Evolutionary conservation across 1,284 basidiomycete species (phyloP).

Genomic region (Peniophora sp.): DNA sequence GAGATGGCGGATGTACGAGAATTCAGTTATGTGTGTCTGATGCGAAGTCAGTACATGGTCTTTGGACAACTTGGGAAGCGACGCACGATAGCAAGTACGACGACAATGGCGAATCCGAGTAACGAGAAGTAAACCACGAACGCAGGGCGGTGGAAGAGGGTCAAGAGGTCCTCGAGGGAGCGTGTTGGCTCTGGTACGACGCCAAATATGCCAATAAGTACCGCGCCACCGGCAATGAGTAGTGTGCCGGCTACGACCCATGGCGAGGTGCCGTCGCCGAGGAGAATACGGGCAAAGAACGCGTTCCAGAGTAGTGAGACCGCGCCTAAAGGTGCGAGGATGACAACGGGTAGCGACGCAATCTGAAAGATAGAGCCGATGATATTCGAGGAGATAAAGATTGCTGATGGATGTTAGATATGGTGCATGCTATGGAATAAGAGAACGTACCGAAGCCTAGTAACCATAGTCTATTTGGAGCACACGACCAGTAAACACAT

Average conservation of each 20-base stretch:
- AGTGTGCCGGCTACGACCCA: constrained; percentile 84
- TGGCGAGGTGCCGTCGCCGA: constrained; percentile 82
- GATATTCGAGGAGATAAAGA: constrained; percentile 85
- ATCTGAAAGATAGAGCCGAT: constrained; percentile 94
- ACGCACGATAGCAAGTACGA: constrained; percentile 61
- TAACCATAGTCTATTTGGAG: constrained; percentile 63
- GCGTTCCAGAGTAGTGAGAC: constrained; percentile 94
- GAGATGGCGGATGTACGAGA: constrained; percentile 27
- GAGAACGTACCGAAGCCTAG: constrained; percentile 59
- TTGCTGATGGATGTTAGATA: constrained; percentile 24
- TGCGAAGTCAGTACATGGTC: constrained; percentile 4
- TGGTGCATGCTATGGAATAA: background rate
- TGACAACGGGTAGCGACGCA: constrained; percentile 87
- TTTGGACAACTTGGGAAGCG: too few species aligned
- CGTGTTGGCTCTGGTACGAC: constrained; percentile 91
- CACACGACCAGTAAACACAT: background rate
- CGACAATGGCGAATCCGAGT: constrained; percentile 56
- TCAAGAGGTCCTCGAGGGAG: constrained; percentile 80
- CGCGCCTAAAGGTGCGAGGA: constrained; percentile 88
- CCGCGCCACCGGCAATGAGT: constrained; percentile 84
- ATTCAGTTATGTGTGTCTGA: constrained; percentile 55
- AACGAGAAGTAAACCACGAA: constrained; percentile 81
- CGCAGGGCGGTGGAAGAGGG: constrained; percentile 69
- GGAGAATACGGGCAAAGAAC: constrained; percentile 80
- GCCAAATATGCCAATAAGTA: constrained; percentile 88